Percentiles rank a stretch among this genome's conserved stretches.
These are phyloP conservation scores for Chaetomiaceae sp. DNA, from an alignment of 2,329 filamentous ascomycete genomes.

Conservation along the genomic window DNA sequence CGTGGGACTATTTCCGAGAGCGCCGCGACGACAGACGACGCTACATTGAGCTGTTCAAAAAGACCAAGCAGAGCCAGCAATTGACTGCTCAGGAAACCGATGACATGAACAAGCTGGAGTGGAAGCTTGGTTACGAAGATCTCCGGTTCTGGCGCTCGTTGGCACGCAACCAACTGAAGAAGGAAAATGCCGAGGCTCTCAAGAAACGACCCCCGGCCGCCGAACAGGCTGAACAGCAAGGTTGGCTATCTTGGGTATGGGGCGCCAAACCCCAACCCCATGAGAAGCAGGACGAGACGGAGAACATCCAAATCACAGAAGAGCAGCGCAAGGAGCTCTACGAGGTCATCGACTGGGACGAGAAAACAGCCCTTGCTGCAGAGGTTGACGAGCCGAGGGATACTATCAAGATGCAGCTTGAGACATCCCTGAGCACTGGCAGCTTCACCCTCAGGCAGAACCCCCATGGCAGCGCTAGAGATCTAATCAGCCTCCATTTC, in stretches of 20 bases:
- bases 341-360: conserved; percentile 96
- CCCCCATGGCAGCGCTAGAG: conserved; percentile 69
- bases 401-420: conserved; percentile 85
- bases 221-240: conserved; percentile 63
- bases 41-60: conserved; percentile 96
- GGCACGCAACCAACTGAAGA: conserved; percentile 88
- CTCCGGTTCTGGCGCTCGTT: conserved; percentile 95
- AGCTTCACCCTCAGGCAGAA: conserved; percentile 91
- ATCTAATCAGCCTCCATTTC: conserved; percentile 87
- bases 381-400: conserved; percentile 87
- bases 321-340: conserved; percentile 96
- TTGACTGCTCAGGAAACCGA: conserved; percentile 65
- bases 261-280: conserved; percentile 57
- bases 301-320: conserved; percentile 86
- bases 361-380: conserved; percentile 85
- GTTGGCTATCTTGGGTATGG: conserved; percentile 92
- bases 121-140: conserved; percentile 89
- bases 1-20: conserved; percentile 93
- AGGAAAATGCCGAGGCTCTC: conserved; percentile 87
- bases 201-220: conserved; percentile 51
- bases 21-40: conserved; percentile 80
- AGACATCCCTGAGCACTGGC: conserved; percentile 88
- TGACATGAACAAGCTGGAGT: conserved; percentile 72
- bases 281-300: conserved; percentile 56
- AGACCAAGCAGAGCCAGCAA: conserved; percentile 72